A percentile compares a stretch with the other conserved stretches of the same genome.
phyloP scores from a whole-genome alignment of 345 rosid species.

The Abelmoschus esculentus region DNA sequence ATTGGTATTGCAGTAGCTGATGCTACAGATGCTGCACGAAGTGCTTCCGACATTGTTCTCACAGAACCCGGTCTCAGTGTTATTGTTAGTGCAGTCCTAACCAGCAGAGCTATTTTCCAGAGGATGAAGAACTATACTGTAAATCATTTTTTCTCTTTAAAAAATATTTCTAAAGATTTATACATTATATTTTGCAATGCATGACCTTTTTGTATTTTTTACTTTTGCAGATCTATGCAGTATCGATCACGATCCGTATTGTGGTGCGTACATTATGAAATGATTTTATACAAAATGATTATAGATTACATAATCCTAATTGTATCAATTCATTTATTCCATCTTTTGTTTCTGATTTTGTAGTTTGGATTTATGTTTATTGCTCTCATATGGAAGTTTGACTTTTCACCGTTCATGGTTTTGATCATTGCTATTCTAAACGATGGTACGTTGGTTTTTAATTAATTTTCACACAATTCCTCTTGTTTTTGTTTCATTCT shows the following conservation, averaged over 20 bases:
- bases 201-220: not conserved
- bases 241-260: constrained; percentile 92
- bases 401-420: constrained; percentile 96
- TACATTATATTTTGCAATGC: not conserved
- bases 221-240: constrained; percentile 67
- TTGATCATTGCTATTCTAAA: constrained; percentile 87
- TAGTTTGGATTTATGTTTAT: constrained; percentile 87
- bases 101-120: constrained; percentile 86
- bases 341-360: constrained; percentile 3
- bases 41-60: constrained; percentile 70
- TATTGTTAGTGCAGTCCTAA: constrained; percentile 77
- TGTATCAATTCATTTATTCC: not conserved
- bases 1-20: constrained; percentile 93
- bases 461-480: not conserved
- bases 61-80: constrained; percentile 89
- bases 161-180: not conserved
- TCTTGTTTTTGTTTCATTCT: not conserved
- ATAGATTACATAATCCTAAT: not conserved
- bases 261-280: constrained; percentile 41
- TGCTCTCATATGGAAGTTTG: constrained; percentile 77
- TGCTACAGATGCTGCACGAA: constrained; percentile 85
- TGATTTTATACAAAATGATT: constrained; percentile 5
- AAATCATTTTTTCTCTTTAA: constrained; percentile 10
- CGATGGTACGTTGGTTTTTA: constrained; percentile 40
- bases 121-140: constrained; percentile 97